Evolutionary conservation across 179 eudicot genomes (phyloP), one percentile per base, ranked within the genome.

Genomic region (Silene coronaria): DNA sequence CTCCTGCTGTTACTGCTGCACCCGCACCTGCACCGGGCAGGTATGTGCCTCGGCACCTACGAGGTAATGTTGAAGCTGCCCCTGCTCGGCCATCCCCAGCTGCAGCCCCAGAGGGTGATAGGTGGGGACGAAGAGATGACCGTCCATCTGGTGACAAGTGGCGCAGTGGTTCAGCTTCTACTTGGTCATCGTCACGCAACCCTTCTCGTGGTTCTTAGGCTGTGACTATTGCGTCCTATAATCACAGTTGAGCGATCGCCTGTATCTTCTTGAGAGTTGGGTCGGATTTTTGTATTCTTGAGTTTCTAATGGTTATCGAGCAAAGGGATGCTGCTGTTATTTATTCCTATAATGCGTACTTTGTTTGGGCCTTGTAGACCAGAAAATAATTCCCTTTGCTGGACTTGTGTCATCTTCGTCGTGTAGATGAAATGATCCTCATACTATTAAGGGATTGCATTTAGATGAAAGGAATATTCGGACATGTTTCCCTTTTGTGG

Each of bases 11-110:
- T 4, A 79, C 87, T 2, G 12, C 70, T 2, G 11, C 71, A 7
- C 76, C 88, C 1, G 84, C 86, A 3, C 80, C 87, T 2, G 14
- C 89, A 1, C 48, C 88, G 58, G 93, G 88, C 19, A 91, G 83
- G 68, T 93, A 90, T 60, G 97, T 91, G 66, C 98, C 96, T 17
- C 79, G 77, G 53, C 83, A 81, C 71, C 76, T 71, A 66, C 72
- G 82, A 7, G 80, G 46, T 13, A 57, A n/a, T 73, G 73, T 77
- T 72, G 83, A 66, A 34, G 42, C 72, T 45, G 69, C 72, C 19
- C 51, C 55, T 23, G 34, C 82, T 1, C 78, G 70, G 17, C 85
- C 73, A 75, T 87, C 89, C 21, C 83, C 91, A 30, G 71, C 82
- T 17, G 83, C 91, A 26, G 71, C 80, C 21, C 72, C 91, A n/a